Evolutionary conservation across 2,329 filamentous ascomycete species (phyloP), one percentile per base, ranked within the genome.

Genomic region (Aspergillus sp.): DNA sequence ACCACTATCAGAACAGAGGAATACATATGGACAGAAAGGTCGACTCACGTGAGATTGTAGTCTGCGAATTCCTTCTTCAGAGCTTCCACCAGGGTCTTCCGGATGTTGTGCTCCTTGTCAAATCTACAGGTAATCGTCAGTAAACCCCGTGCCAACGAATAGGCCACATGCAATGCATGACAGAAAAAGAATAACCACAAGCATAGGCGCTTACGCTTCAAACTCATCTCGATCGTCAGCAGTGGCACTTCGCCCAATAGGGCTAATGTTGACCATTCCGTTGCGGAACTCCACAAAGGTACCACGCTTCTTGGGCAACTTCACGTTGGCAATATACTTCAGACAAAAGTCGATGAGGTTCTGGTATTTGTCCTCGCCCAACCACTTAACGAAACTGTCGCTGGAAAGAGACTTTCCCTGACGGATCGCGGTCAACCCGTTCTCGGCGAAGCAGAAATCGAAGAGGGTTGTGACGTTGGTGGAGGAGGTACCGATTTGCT

Each of bases 391-490:
- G 80, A 97, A 98, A 72, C 81, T 88, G 71, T 85, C 85, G 61
- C 81, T 82, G 1, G 83, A 76, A 48, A 97, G 80, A 46, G 79
- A 77, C 66, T 83, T 71, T 60, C 91, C 93, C 62, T 90, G 73
- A 63, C 89, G 88, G 77, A 79, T 94, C 39, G 91, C 93, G 1
- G 86, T 94, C 57, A 98, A 81, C 7, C 93, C 93, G 73, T 98
- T 98, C 75, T 98, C 93, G 49, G 89, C 77, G 74, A 98, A 98
- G 80, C 86, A 93, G 74, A 88, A 98, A 76, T 98, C 93, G 76
- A 98, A 98, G 61, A 97, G 82, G 52, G 81, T 76, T 44, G 83
- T 89, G 51, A 97, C 91, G 57, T 75, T 67, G 57, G 84, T 77
- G 48, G 78, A 73, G 28, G 79, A 67, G 3, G 80, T 78, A 66